Base-by-base conservation (phyloP, 129 eudicot genomes). In the Artemisia annua region DNA sequence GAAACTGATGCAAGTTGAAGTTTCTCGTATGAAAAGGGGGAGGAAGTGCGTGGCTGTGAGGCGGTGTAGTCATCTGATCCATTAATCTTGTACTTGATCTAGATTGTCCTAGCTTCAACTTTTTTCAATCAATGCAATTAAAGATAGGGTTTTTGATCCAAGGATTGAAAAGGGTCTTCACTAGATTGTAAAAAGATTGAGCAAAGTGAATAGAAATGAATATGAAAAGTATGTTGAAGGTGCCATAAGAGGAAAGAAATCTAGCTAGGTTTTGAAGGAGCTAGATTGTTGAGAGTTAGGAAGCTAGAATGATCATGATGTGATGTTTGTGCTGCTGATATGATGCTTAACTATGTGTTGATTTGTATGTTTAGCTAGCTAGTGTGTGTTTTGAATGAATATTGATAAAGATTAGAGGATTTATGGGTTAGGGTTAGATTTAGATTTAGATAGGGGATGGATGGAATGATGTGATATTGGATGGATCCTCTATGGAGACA, bases 11-110 rank as follows among this genome's bases (percentile, higher is more conserved):
- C n/a, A 89, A 75, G 67, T 86, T 89, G 83, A 89, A 89, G 75
- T 86, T 86, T 79, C 96, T 78, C 2, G 89, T 84, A 64, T 84
- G 88, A 71, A 89, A 86, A 66, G 96, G 85, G 9, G 96, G 96
- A 1, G 96, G 96, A 48, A 88, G 87, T 56, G 87, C 67, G 76
- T 88, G 89, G 10, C 84, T 85, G 32, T 39, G 46, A 0, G 46
- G 46, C 11, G 46, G 46, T 7, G 86, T 58, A 7, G 83, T 66
- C 52, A 80, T 83, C 46, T 75, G 90, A 83, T 88, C 95, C 95
- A 88, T 88, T 69, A 51, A 64, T 66, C 60, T 70, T 62, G 48
- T 18, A 17, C 63, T 57, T 57, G 63, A 57, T 57, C 63, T 57
- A 8, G 11, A 17, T 26, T 22, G 13, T 64, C 24, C 65, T 39